Evolutionary conservation across 495 filamentous ascomycete genomes (phyloP), one percentile per base, ranked within the genome.

Genomic region (Aspergillus indologenus): DNA sequence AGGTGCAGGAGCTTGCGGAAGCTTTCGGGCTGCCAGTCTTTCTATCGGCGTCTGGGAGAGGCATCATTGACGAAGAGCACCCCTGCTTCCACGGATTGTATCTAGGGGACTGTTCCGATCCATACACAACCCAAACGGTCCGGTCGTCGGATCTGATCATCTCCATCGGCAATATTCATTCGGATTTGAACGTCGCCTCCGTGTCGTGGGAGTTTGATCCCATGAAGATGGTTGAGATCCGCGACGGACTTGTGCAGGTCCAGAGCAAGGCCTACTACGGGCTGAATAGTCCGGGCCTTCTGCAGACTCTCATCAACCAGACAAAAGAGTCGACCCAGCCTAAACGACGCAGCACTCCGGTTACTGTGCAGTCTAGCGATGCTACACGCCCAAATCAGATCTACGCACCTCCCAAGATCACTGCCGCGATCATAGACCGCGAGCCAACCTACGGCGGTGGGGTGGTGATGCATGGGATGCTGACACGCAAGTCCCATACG

Each of bases 71-170:
- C 48, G 73, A 76, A 53, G 59, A 48, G 0, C 19, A 69, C 4
- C 64, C 66, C 2, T 75, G 73, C 44, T 66, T 68, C 43, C 60
- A 69, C 50, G 75, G 73, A 0, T 60, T 73, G 12, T 68, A 56
- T 6, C 65, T 65, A 22, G 56, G 72, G n/a, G 57, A 70, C 15
- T 57, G 58, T 5, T 56, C 54, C 21, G 72, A 76, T 48, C 34
- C 12, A 14, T 11, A 40, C 12, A 40, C 34, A 8, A 11, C 34
- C 6, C 19, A 48, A 11, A 15, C 5, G 19, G 45, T 48, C 3
- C 45, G 23, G 49, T 76, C 5, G 58, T 74, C 23, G 58, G 60
- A 48, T 22, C 11, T 48, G 45, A 22, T 48, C 45, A 21, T 48
- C 5, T 22, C 18, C 5, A 24, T 48, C 20, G 45, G 45, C 18